A percentile compares a stretch with the other conserved stretches of the same genome.
These are phyloP conservation scores for Pichia eremophila DNA, from an alignment of 805 yeast species.

Conservation along the genomic window DNA sequence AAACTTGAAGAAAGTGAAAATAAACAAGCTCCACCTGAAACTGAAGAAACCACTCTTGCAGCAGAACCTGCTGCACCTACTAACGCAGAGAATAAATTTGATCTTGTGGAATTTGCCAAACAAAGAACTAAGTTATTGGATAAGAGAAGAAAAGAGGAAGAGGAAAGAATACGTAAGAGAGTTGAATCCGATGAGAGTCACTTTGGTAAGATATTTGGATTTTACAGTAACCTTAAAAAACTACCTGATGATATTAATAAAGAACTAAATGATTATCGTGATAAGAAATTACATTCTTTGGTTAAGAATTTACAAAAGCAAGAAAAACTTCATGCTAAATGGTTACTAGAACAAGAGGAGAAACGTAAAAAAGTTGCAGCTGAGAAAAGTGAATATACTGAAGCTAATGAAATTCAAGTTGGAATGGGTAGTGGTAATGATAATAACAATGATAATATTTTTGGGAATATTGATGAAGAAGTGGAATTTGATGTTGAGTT, in stretches of 20 bases:
- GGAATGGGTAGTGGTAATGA: slow-evolving; percentile 10
- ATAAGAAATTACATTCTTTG: slow-evolving; percentile 14
- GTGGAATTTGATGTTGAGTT: slow-evolving; percentile 26
- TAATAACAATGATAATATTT: neutral
- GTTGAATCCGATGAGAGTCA: slow-evolving; percentile 24
- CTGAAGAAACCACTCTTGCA: too few relatives aligned
- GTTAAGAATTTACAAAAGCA: slow-evolving; percentile 24
- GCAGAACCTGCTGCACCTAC: too few relatives aligned
- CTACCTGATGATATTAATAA: slow-evolving; percentile 18
- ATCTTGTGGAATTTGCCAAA: slow-evolving; percentile 49
- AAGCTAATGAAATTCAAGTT: slow-evolving; percentile 13
- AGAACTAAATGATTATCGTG: slow-evolving; percentile 12
- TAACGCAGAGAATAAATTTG: neutral
- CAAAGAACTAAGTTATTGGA: slow-evolving; percentile 33
- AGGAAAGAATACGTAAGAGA: slow-evolving; percentile 25
- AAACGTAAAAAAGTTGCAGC: slow-evolving; percentile 21
- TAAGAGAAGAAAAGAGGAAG: slow-evolving; percentile 26
- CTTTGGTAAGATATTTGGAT: slow-evolving; percentile 25
- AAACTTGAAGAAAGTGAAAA: too few relatives aligned
- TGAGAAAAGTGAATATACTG: slow-evolving; percentile 13
- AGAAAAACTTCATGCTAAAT: slow-evolving; percentile 15
- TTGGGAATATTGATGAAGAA: slow-evolving; percentile 18
- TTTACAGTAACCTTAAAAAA: slow-evolving; percentile 17
- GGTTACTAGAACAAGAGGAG: slow-evolving; percentile 20
- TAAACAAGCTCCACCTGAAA: too few relatives aligned